phyloP scores from a whole-genome alignment of 2,329 filamentous ascomycete species.

The Claviceps sp. region DNA sequence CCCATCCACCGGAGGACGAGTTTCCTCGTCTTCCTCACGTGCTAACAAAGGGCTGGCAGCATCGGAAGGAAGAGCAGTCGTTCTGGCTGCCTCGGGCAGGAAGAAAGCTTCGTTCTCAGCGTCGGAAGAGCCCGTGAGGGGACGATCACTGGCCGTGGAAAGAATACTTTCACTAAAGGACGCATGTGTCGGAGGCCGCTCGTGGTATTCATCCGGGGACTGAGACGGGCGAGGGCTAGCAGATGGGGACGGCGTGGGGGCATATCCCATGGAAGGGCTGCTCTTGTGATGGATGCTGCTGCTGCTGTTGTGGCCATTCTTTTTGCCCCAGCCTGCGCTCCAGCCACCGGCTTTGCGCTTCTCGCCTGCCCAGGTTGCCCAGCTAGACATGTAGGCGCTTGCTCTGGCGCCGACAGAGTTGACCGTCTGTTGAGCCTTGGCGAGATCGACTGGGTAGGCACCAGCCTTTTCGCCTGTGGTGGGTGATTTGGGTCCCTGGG shows the following conservation, averaged over 20 bases:
- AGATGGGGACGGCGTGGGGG: constrained; percentile 20
- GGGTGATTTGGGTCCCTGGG: constrained; percentile 5
- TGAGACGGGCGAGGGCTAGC: constrained; percentile 20
- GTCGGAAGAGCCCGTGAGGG: background rate
- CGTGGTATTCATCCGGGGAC: constrained; percentile 15
- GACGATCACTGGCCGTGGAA: constrained; percentile 3
- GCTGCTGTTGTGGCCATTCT: constrained; percentile 3
- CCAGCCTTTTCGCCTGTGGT: constrained; percentile 2
- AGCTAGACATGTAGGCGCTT: constrained; percentile 53
- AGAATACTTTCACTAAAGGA: constrained; percentile 10
- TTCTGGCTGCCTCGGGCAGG: background rate
- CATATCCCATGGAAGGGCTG: constrained; percentile 15
- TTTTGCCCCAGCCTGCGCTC: constrained; percentile 27
- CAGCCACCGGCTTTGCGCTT: constrained; percentile 50
- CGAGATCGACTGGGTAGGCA: constrained; percentile 15
- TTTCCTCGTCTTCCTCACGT: constrained; percentile 4
- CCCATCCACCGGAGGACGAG: constrained; percentile 10
- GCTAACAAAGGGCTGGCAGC: background rate
- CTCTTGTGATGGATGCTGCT: constrained; percentile 9
- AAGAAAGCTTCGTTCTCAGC: background rate
- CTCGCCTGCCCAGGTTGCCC: constrained; percentile 60
- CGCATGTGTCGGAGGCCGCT: constrained; percentile 22
- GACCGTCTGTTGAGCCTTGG: constrained; percentile 31
- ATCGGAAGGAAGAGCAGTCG: background rate
- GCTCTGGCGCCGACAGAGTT: constrained; percentile 41